These are phyloP conservation scores for Linnemannia elongata DNA, from an alignment of 192 early-diverging fungal species.

Conservation along the genomic window DNA sequence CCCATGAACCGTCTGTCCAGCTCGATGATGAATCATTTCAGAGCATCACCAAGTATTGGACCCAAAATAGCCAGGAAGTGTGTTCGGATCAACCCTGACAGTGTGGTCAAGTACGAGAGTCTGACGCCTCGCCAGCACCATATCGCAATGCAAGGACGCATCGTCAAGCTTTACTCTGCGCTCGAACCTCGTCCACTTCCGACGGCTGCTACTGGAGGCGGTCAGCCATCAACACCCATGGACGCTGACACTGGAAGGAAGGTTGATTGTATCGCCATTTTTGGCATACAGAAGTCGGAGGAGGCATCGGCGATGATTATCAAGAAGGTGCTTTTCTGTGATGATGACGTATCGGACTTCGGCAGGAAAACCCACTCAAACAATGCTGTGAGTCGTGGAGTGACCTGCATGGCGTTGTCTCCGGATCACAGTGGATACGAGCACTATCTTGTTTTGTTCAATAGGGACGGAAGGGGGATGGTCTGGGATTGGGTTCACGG, in stretches of 20 bases:
- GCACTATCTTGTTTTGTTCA: constrained; percentile 30
- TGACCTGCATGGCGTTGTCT: constrained; percentile 36
- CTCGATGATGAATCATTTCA: too few species aligned
- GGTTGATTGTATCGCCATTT: constrained; percentile 31
- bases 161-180: constrained; percentile 24
- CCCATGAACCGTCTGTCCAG: neutral
- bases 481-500: constrained; percentile 49
- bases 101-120: neutral
- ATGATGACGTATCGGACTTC: neutral
- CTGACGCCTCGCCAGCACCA: neutral
- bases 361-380: neutral
- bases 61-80: neutral
- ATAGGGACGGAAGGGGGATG: constrained; percentile 19
- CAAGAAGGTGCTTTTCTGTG: constrained; percentile 29
- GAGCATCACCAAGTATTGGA: neutral
- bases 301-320: constrained; percentile 17
- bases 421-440: constrained; percentile 26
- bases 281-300: constrained; percentile 27
- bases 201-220: neutral
- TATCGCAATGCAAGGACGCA: constrained; percentile 11
- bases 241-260: neutral
- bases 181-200: neutral
- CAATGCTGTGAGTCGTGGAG: constrained; percentile 16
- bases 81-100: neutral
- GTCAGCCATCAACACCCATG: neutral